These are phyloP conservation scores for Aspergillus nidulans DNA, from an alignment of 495 filamentous ascomycete genomes.

Conservation along the genomic window DNA sequence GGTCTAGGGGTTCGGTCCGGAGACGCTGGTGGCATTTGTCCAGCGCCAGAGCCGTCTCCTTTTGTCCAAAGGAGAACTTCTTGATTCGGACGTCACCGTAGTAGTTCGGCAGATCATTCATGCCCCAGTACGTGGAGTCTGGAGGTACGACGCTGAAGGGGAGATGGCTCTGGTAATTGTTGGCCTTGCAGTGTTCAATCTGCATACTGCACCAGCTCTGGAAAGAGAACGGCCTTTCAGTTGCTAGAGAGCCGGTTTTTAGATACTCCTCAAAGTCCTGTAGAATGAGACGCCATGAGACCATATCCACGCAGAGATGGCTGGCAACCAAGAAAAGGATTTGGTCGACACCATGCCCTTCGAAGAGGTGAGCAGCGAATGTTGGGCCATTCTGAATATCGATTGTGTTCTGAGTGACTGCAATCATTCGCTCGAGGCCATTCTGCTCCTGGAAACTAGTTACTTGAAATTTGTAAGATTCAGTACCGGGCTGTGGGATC, in stretches of 20 bases:
- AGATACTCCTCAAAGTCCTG: constrained; percentile 63
- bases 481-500: constrained; percentile 27
- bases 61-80: constrained; percentile 40
- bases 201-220: constrained; percentile 57
- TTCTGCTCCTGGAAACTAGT: constrained; percentile 26
- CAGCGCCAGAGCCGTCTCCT: constrained; percentile 42
- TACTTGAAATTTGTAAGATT: constrained; percentile 39
- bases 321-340: constrained; percentile 62
- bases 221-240: constrained; percentile 52
- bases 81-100: constrained; percentile 45
- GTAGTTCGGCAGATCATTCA: constrained; percentile 41
- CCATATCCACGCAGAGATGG: constrained; percentile 65
- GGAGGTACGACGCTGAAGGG: constrained; percentile 31
- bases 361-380: constrained; percentile 47
- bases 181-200: constrained; percentile 34
- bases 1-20: constrained; percentile 49
- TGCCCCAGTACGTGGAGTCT: constrained; percentile 49
- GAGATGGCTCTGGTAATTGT: constrained; percentile 23
- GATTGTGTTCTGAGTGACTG: constrained; percentile 37
- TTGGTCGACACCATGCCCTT: constrained; percentile 48
- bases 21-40: constrained; percentile 41
- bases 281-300: constrained; percentile 66
- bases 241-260: constrained; percentile 29
- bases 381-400: constrained; percentile 41
- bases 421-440: constrained; percentile 28